A percentile compares a stretch with the other conserved stretches of the same genome.
Evolutionary conservation across 306 rosid species (phyloP).

Genomic region (Lablab purpureus): DNA sequence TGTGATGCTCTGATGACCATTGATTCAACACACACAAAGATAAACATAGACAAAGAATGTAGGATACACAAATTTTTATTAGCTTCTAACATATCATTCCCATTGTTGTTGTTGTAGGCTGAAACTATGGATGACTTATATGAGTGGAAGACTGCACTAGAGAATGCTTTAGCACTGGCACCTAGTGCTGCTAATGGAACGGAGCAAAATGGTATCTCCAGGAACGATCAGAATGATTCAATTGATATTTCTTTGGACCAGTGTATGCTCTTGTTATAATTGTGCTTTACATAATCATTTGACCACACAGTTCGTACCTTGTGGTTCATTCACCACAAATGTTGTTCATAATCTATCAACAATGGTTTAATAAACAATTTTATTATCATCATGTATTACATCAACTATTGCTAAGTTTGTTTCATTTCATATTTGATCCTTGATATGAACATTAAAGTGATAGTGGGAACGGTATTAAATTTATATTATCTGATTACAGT

Average conservation of each 20-base stretch:
- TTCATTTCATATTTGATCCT: slow-evolving; percentile 27
- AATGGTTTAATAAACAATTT: slow-evolving; percentile 18
- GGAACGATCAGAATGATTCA: slow-evolving; percentile 71
- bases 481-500: slow-evolving; percentile 6
- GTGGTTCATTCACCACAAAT: slow-evolving; percentile 23
- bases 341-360: slow-evolving; percentile 34
- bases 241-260: slow-evolving; percentile 71
- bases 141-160: slow-evolving; percentile 97
- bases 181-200: slow-evolving; percentile 61
- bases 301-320: slow-evolving; percentile 44
- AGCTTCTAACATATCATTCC: slow-evolving; percentile 45
- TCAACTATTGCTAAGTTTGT: slow-evolving; percentile 1
- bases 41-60: slow-evolving; percentile 29
- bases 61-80: slow-evolving; percentile 17
- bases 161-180: slow-evolving; percentile 86
- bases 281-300: slow-evolving; percentile 52
- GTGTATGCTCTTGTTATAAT: slow-evolving; percentile 64
- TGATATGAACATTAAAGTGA: slow-evolving; percentile 22
- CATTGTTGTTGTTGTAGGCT: slow-evolving; percentile 67
- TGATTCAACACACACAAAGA: slow-evolving; percentile 27
- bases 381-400: slow-evolving; percentile 25
- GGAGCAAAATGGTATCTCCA: slow-evolving; percentile 81
- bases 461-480: slow-evolving; percentile 22
- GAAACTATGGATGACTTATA: slow-evolving; percentile 87
- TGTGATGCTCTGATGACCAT: slow-evolving; percentile 8